Base-by-base conservation (phyloP, 768 basidiomycete species). In the Epithele typhae region DNA sequence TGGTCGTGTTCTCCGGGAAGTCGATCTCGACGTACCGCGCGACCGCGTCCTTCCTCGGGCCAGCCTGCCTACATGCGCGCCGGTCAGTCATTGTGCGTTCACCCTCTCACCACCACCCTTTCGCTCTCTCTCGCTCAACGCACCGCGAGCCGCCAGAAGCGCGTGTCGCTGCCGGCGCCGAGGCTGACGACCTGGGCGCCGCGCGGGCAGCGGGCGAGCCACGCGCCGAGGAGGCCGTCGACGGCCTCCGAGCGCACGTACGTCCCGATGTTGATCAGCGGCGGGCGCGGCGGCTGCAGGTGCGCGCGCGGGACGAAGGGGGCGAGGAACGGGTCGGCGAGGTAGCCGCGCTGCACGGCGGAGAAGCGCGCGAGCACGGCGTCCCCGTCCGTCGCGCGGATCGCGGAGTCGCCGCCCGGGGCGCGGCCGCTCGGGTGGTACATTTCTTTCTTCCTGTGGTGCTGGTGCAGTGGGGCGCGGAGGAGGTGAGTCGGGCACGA, bases 241-340 rank as follows among this genome's bases (percentile, higher is more conserved):
- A 98, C 79, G 5, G 81, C 89, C 45, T 76, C 71, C 0, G 88
- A 82, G 47, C 95, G 79, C 48, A 95, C 80, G 56, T 87, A 89
- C 1, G 96, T 99, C 15, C 96, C 96, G 35, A 95, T 74, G 63
- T 98, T 98, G 72, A 98, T 98, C 57, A 98, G 66, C 0, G 94
- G 95, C 1, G 93, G 84, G 1, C 86, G 75, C 3, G 64, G 46
- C 2, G 77, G 73, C 43, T 77, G 74, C 35, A 81, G 67, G 57
- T 82, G 80, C 2, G 84, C 72, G 7, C 61, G 77, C 27, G 83
- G 79, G 40, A 93, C 76, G 46, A 97, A 72, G 41, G 74, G 59
- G 5, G 69, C 65, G 45, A 90, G 76, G 63, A 77, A 96, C 5
- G 84, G 81, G 64, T 96, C 94, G 4, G 68, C 47, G 18, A 96